Evolutionary conservation across 2,329 filamentous ascomycete genomes (phyloP).

Genomic region (Paracamarosporium sp.): DNA sequence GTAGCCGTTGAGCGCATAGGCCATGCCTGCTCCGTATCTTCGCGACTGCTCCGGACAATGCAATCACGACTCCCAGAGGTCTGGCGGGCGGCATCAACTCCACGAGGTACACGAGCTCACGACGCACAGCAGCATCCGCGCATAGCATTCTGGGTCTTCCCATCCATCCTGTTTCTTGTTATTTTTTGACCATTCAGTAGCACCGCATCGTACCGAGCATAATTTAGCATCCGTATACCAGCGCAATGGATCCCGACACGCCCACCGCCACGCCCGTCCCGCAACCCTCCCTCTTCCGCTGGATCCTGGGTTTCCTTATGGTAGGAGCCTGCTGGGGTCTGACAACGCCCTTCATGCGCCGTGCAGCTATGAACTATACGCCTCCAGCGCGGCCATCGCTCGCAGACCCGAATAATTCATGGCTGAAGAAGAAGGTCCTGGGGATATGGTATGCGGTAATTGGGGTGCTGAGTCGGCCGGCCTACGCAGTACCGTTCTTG

Average conservation of each 20-base stretch:
- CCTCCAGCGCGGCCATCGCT: slow-evolving; percentile 52
- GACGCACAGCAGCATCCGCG: slow-evolving; percentile 7
- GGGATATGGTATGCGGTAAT: slow-evolving; percentile 75
- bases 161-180: background rate
- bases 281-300: slow-evolving; percentile 69
- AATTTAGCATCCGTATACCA: background rate
- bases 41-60: slow-evolving; percentile 6
- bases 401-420: slow-evolving; percentile 56
- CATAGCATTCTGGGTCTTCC: background rate
- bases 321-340: slow-evolving; percentile 93
- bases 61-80: slow-evolving; percentile 3
- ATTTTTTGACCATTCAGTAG: slow-evolving; percentile 1
- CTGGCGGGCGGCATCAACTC: background rate
- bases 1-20: background rate
- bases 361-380: slow-evolving; percentile 78
- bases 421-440: slow-evolving; percentile 68
- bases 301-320: slow-evolving; percentile 85
- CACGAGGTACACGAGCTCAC: slow-evolving; percentile 5
- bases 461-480: slow-evolving; percentile 80
- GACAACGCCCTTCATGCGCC: slow-evolving; percentile 87
- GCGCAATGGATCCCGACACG: slow-evolving; percentile 38
- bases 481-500: slow-evolving; percentile 83
- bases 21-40: slow-evolving; percentile 9
- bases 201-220: background rate
- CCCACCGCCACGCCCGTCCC: slow-evolving; percentile 26